Base-by-base conservation (phyloP, 129 eudicot species). In the Escallonia herrerae region DNA sequence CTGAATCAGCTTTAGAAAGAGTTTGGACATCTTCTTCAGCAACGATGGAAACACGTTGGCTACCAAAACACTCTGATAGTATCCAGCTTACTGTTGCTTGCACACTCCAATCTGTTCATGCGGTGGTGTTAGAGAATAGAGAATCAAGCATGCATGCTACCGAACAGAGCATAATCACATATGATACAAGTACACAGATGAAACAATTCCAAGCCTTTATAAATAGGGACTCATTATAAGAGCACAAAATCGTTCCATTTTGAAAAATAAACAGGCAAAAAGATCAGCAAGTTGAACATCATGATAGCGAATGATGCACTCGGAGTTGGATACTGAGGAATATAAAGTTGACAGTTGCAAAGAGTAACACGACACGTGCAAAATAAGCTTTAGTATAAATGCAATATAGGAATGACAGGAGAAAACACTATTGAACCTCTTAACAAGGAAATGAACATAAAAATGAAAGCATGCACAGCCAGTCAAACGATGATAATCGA, bases 1-100 rank as follows among this genome's bases (percentile, higher is more conserved):
- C 75, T 33, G 86, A 79, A 33, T 80, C 85, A 14, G 81, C n/a
- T 68, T 85, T 73, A 7, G 95, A 78, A 2, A 91, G 91, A 41
- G 82, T 76, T 44, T 83, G 80, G 11, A 79, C 84, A 52, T 91
- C 96, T 86, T 93, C 96, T 86, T 85, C 91, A 4, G 96, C 98
- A 52, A 88, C 85, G 52, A 88, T 86, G 56, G 98, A 93, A 45
- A 85, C 82, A 49, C 81, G 85, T 72, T 86, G 79, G 63, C 79
- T 81, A 44, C 96, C 98, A 62, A 88, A 85, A 8, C 69, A 61
- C 52, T 83, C 72, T 8, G 95, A 79, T 48, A 93, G 76, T 42
- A 83, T 68, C 96, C 87, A 93, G 73, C 96, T 85, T 63, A 88
- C 83, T 56, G 80, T 82, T 64, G 96, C 96, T 81, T 93, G 98